Evolutionary conservation across 495 filamentous ascomycete genomes (phyloP).

Genomic region (Evansstolkia leycettana): DNA sequence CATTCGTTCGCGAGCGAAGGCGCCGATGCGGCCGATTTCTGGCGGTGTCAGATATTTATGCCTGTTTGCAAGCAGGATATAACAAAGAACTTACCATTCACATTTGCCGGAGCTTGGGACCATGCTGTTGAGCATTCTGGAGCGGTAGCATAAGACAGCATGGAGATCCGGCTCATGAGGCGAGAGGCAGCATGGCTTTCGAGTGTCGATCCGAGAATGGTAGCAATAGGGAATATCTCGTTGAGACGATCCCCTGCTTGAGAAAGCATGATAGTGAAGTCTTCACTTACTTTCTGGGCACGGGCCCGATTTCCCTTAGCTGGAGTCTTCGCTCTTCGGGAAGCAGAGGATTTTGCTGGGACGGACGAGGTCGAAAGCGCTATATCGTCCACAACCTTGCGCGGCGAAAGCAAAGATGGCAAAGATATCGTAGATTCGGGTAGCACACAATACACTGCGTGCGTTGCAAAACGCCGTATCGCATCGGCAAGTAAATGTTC

Average conservation of each 20-base stretch:
- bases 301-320: conserved; percentile 17
- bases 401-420: conserved; percentile 43
- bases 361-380: conserved; percentile 1
- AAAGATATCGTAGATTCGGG: conserved; percentile 85
- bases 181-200: conserved; percentile 32
- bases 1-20: conserved; percentile 30
- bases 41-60: conserved; percentile 5
- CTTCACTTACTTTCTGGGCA: conserved; percentile 22
- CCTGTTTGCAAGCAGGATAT: too few relatives aligned
- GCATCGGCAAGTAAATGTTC: conserved; percentile 42
- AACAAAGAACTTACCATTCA: conserved; percentile 22
- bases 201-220: conserved; percentile 30
- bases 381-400: conserved; percentile 11
- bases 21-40: conserved; percentile 35
- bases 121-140: conserved; percentile 16
- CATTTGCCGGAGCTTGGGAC: conserved; percentile 27
- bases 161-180: conserved; percentile 34
- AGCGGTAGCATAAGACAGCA: conserved; percentile 31
- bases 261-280: conserved; percentile 29
- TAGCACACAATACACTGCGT: conserved; percentile 79
- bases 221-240: conserved; percentile 25
- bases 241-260: conserved; percentile 28
- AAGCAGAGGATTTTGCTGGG: conserved; percentile 10
- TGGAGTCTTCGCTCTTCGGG: conserved; percentile 16
- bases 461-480: conserved; percentile 55